Percentiles rank a stretch among this genome's conserved stretches.
These are phyloP conservation scores for Nasturtium officinale DNA, from an alignment of 345 rosid genomes.

Conservation along the genomic window DNA sequence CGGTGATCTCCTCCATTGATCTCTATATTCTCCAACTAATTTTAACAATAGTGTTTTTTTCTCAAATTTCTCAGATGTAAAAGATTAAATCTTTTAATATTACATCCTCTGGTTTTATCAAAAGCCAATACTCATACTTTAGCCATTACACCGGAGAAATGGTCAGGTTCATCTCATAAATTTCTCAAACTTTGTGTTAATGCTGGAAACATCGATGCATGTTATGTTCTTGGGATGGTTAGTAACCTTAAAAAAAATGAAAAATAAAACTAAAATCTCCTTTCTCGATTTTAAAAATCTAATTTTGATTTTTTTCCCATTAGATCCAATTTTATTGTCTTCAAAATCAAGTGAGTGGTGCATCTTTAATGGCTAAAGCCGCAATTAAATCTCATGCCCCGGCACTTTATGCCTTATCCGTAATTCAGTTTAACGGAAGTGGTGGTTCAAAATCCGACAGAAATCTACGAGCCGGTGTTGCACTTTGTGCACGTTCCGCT, in stretches of 20 bases:
- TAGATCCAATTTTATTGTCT: constrained; percentile 82
- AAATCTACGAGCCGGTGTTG: constrained; percentile 63
- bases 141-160: constrained; percentile 50
- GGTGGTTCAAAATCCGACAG: constrained; percentile 58
- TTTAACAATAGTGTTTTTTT: background rate
- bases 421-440: constrained; percentile 78
- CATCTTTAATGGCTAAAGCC: constrained; percentile 67
- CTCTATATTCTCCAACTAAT: background rate
- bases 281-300: background rate
- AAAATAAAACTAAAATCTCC: background rate
- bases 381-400: constrained; percentile 61
- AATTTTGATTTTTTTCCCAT: background rate
- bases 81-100: constrained; percentile 45
- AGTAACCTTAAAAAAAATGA: background rate
- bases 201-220: constrained; percentile 65
- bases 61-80: constrained; percentile 50
- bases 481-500: constrained; percentile 68
- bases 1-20: too few relatives aligned
- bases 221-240: constrained; percentile 71
- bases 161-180: constrained; percentile 63
- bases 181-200: constrained; percentile 55
- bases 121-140: constrained; percentile 49
- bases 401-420: constrained; percentile 63
- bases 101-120: constrained; percentile 53
- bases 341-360: constrained; percentile 52